Evolutionary conservation across 495 filamentous ascomycete species (phyloP), one percentile per base, ranked within the genome.

Genomic region (Pyrenopolyporus hunteri): DNA sequence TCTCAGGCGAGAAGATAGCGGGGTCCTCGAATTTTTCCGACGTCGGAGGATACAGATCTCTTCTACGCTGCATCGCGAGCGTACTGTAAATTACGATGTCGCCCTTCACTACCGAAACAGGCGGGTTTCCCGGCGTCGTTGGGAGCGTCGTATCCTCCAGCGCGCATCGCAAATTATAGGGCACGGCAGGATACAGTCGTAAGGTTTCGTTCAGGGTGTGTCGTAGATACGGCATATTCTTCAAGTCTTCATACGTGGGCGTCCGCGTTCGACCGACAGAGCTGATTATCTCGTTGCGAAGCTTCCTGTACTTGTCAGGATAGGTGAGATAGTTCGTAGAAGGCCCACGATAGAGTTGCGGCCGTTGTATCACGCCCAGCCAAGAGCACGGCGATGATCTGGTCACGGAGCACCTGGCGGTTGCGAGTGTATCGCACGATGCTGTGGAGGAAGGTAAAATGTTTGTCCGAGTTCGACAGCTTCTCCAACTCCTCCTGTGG

Each of bases 281-380:
- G 11, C 48, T 57, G n/a, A 76, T 55, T 23, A 77, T 58, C 37
- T 80, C 78, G 25, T 56, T 58, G 16, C 78, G 74, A 11, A 86
- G 72, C 26, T 74, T 74, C 1, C 66, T 52, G 64, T 74, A 86
- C 7, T 80, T 77, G 7, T 70, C 62, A 1, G 79, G 83, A 40
- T 80, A 73, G n/a, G 1, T 80, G 76, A 0, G 84, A 72, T 9
- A 84, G 60, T 43, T 78, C 73, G 63, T 79, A 85, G 64, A 86
- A 70, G 1, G 76, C 71, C 83, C 83, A 87, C 1, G 79, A 77
- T 0, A 85, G 65, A 0, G 84, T 79, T 10, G 73, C 75, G 22
- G 79, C 80, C 3, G 85, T 87, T 20, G 85, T 87, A 69, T 89
- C 86, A 60, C 84, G 76, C 0, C 85, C 85, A 1, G 86, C 85